A percentile compares a stretch with the other conserved stretches of the same genome.
These are phyloP conservation scores for Coprinopsis sp. DNA, from an alignment of 768 basidiomycete genomes.

Conservation along the genomic window DNA sequence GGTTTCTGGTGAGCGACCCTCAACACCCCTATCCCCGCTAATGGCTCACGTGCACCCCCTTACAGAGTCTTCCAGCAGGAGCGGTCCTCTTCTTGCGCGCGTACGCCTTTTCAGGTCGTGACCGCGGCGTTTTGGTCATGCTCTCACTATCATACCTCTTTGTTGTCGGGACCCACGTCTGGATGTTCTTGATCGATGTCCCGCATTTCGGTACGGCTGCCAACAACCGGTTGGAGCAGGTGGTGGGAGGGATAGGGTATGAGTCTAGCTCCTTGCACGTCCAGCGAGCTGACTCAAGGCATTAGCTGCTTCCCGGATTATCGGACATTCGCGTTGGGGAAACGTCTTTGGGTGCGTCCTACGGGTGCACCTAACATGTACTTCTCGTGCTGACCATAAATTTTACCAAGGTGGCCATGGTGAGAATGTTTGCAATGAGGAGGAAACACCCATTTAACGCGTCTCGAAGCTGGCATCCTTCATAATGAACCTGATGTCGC, in stretches of 20 bases:
- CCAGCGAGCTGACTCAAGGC: slow-evolving; percentile 19
- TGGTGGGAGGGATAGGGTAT: too few relatives aligned
- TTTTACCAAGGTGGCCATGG: slow-evolving; percentile 6
- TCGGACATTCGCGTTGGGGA: slow-evolving; percentile 23
- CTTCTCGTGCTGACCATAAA: slow-evolving; percentile 7
- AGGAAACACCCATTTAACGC: neutral
- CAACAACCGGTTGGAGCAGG: too few relatives aligned
- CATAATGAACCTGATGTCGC: slow-evolving; percentile 35
- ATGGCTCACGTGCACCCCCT: too few relatives aligned
- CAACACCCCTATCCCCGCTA: neutral
- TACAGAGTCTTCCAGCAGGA: slow-evolving; percentile 7
- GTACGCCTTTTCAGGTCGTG: slow-evolving; percentile 38
- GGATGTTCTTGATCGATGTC: slow-evolving; percentile 31
- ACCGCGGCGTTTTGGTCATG: slow-evolving; percentile 22
- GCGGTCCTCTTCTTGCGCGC: slow-evolving; percentile 42
- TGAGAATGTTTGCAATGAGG: slow-evolving; percentile 17
- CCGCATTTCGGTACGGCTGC: slow-evolving; percentile 6
- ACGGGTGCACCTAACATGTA: neutral
- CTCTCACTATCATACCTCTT: slow-evolving; percentile 26
- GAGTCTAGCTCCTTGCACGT: slow-evolving; percentile 5
- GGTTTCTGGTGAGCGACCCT: slow-evolving; percentile 27
- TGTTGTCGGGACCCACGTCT: slow-evolving; percentile 30
- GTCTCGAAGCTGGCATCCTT: slow-evolving; percentile 27
- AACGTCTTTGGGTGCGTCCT: slow-evolving; percentile 31
- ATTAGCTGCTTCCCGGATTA: slow-evolving; percentile 40